Percentiles rank a stretch among this genome's conserved stretches.
phyloP scores from a whole-genome alignment of 306 rosid genomes.

The Adenanthera pavonina region DNA sequence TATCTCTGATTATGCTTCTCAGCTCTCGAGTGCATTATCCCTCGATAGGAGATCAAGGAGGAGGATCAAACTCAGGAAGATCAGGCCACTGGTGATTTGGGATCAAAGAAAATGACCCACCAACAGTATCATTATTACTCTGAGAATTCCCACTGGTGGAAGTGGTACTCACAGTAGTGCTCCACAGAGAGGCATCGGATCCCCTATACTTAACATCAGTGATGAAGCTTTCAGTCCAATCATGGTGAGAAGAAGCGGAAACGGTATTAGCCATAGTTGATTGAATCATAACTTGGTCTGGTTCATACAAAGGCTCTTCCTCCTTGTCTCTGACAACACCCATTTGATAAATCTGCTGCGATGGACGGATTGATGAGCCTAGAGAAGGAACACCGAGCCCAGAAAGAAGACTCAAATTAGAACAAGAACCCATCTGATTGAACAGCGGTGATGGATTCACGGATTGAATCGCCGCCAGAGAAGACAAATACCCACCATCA shows the following conservation, averaged over 20 bases:
- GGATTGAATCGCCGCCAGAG: not conserved
- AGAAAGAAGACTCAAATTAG: slow-evolving; percentile 1
- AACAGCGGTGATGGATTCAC: slow-evolving; percentile 2
- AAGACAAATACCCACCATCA: slow-evolving; percentile 1
- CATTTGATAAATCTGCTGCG: not conserved
- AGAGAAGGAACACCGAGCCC: not conserved
- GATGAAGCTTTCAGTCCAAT: not conserved
- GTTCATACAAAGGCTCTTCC: not conserved
- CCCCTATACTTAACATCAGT: not conserved
- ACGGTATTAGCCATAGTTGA: not conserved
- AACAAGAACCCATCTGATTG: not conserved
- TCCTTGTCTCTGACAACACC: not conserved
- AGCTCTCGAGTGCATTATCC: not conserved
- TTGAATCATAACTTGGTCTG: not conserved
- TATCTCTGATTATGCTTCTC: not conserved
- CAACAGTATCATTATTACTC: not conserved
- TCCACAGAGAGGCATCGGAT: slow-evolving; percentile 11
- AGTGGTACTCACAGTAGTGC: slow-evolving; percentile 12
- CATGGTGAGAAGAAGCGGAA: not conserved
- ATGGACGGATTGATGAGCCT: not conserved
- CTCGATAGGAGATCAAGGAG: not conserved
- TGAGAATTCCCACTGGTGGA: not conserved
- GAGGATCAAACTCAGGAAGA: slow-evolving; percentile 10
- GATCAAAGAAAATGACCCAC: slow-evolving; percentile 2
- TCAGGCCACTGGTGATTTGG: slow-evolving; percentile 14